Evolutionary conservation across 768 basidiomycete species (phyloP).

Genomic region (Boletales sp.): DNA sequence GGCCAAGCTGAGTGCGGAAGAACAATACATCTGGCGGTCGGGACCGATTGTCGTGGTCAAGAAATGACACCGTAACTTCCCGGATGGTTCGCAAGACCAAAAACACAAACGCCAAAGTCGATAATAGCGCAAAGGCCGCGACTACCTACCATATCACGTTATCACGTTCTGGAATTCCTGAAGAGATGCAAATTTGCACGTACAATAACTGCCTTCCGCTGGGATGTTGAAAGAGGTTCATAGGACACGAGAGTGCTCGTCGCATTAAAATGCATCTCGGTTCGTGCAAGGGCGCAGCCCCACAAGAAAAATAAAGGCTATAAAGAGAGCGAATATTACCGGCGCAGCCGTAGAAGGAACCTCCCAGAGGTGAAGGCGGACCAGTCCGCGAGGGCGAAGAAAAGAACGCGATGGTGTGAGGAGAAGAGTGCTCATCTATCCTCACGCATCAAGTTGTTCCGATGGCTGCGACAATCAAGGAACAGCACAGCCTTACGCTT

Average conservation of each 20-base stretch:
- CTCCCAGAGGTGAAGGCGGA: slow-evolving; percentile 33
- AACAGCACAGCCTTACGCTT: slow-evolving; percentile 2
- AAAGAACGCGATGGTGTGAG: slow-evolving; percentile 19
- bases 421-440: slow-evolving; percentile 3
- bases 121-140: slow-evolving; percentile 51
- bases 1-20: slow-evolving; percentile 69
- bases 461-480: slow-evolving; percentile 18
- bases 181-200: slow-evolving; percentile 5
- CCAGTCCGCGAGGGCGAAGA: slow-evolving; percentile 30
- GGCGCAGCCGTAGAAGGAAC: slow-evolving; percentile 24
- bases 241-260: slow-evolving; percentile 2
- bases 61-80: slow-evolving; percentile 38
- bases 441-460: not conserved
- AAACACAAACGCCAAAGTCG: slow-evolving; percentile 49
- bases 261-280: slow-evolving; percentile 3
- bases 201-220: slow-evolving; percentile 17
- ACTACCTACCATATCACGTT: slow-evolving; percentile 32
- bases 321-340: not conserved
- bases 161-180: not conserved
- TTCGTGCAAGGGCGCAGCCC: not conserved
- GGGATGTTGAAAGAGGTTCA: slow-evolving; percentile 10
- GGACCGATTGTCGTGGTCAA: slow-evolving; percentile 22
- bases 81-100: slow-evolving; percentile 48
- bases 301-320: not conserved
- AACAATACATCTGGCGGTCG: slow-evolving; percentile 50